A percentile compares a stretch with the other conserved stretches of the same genome.
phyloP scores from a whole-genome alignment of 148 eudicot genomes.

The Heliamphora exappendiculata region DNA sequence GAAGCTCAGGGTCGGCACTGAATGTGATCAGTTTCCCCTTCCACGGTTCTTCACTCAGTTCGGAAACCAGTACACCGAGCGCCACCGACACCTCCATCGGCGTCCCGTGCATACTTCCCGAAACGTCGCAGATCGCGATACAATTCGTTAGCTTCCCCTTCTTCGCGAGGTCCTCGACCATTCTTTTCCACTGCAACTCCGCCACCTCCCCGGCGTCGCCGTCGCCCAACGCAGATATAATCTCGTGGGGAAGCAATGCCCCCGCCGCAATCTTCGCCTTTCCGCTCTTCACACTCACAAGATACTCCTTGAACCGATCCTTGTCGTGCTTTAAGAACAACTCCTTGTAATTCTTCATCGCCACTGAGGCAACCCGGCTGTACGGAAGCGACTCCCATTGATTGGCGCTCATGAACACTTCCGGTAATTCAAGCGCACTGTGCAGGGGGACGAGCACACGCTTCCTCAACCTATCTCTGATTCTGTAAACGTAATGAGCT shows the following conservation, averaged over 20 bases:
- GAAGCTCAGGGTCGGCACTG: slow-evolving; percentile 24
- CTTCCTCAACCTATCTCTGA: neutral
- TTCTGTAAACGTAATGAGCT: neutral
- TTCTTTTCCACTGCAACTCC: slow-evolving; percentile 49
- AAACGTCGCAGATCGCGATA: slow-evolving; percentile 42
- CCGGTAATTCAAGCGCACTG: neutral
- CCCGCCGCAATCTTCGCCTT: neutral
- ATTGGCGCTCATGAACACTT: slow-evolving; percentile 2
- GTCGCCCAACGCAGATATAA: slow-evolving; percentile 4
- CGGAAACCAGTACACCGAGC: slow-evolving; percentile 32
- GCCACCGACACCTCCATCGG: slow-evolving; percentile 45
- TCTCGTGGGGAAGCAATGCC: neutral
- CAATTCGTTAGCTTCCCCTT: slow-evolving; percentile 37
- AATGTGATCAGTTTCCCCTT: slow-evolving; percentile 29
- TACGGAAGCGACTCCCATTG: neutral
- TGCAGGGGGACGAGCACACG: slow-evolving; percentile 4
- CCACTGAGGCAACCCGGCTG: neutral
- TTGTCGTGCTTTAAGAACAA: slow-evolving; percentile 6
- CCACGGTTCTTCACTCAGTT: slow-evolving; percentile 34
- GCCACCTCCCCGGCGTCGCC: slow-evolving; percentile 22
- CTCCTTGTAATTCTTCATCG: slow-evolving; percentile 3
- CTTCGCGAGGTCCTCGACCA: slow-evolving; percentile 39
- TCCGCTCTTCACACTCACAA: neutral
- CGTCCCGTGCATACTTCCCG: slow-evolving; percentile 33
- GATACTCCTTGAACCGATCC: neutral